phyloP scores from a whole-genome alignment of 2,329 filamentous ascomycete species.

The Fusarium kyushuense region DNA sequence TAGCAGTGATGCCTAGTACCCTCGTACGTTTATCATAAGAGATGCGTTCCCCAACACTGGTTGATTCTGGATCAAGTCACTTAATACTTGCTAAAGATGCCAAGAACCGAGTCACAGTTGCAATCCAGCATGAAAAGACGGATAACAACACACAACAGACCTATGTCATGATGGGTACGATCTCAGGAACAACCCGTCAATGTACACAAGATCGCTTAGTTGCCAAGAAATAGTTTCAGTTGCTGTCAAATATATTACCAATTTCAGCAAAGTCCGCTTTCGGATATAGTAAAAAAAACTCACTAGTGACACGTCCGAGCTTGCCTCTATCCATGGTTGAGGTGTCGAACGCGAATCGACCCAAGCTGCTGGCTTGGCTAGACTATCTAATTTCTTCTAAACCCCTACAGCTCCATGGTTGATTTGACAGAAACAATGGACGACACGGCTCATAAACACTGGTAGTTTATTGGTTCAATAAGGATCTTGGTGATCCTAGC shows the following conservation, averaged over 20 bases:
- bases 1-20: slow-evolving; percentile 9
- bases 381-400: background rate
- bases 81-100: background rate
- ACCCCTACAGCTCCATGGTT: background rate
- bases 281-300: background rate
- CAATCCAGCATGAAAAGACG: background rate
- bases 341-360: slow-evolving; percentile 7
- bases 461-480: slow-evolving; percentile 11
- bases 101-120: background rate
- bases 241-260: slow-evolving; percentile 6
- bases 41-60: background rate
- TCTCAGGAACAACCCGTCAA: background rate
- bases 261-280: background rate
- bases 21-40: background rate
- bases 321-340: background rate
- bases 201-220: background rate
- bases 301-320: background rate
- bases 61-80: background rate
- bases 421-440: slow-evolving; percentile 2
- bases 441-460: background rate
- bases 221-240: slow-evolving; percentile 13
- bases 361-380: slow-evolving; percentile 1
- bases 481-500: background rate
- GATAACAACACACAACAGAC: background rate
- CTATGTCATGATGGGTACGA: background rate